Percentiles rank a stretch among this genome's conserved stretches.
These are phyloP conservation scores for Mycosphaerelloides madeirae DNA, from an alignment of 2,329 filamentous ascomycete genomes.

Conservation along the genomic window DNA sequence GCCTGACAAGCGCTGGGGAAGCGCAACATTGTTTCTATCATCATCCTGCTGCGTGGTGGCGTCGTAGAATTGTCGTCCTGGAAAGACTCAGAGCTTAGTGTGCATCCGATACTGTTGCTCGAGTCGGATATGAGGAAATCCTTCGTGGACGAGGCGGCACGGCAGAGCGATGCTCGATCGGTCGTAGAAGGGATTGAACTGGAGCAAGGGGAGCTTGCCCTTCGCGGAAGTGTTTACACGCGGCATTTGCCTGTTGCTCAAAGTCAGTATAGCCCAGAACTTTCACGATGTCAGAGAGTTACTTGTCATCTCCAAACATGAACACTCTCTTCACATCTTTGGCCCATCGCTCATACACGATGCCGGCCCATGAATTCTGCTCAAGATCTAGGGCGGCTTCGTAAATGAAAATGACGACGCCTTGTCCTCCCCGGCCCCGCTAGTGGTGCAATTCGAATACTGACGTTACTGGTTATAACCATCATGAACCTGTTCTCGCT, in stretches of 20 bases:
- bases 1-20: background rate
- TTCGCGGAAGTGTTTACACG: conserved; percentile 15
- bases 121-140: conserved; percentile 4
- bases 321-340: conserved; percentile 9
- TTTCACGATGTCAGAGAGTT: background rate
- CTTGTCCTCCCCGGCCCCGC: conserved; percentile 1
- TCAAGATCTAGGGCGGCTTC: conserved; percentile 15
- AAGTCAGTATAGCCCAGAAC: background rate
- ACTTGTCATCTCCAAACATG: conserved; percentile 20
- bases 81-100: background rate
- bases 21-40: background rate
- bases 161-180: background rate
- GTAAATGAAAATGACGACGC: conserved; percentile 16
- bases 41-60: background rate
- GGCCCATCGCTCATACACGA: conserved; percentile 12
- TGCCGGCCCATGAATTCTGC: conserved; percentile 14
- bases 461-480: conserved; percentile 11
- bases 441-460: background rate
- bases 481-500: conserved; percentile 14
- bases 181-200: conserved; percentile 4
- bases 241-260: conserved; percentile 9
- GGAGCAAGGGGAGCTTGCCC: background rate
- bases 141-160: conserved; percentile 1
- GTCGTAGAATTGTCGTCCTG: conserved; percentile 1
- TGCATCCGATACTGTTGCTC: conserved; percentile 4